A percentile compares a stretch with the other conserved stretches of the same genome.
Conservation (phyloP, 345 rosid genomes). For the Citrus unshiu region DNA sequence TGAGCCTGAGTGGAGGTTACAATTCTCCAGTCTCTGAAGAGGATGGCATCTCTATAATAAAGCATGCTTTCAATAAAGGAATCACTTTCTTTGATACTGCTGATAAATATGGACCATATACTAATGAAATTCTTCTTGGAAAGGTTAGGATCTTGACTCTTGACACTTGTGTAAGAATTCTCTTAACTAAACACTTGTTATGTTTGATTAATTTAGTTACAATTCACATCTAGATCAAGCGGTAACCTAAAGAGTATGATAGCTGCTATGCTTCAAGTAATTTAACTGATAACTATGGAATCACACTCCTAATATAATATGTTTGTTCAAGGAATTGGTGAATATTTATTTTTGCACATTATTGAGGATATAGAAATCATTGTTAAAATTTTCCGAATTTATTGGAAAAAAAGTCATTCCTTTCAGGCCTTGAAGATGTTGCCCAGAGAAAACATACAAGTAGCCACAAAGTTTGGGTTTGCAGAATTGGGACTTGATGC, state of each 20-base stretch:
- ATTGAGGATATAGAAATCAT: neutral
- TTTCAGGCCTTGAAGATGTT: constrained; percentile 24
- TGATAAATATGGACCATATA: constrained; percentile 27
- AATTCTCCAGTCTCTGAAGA: constrained; percentile 32
- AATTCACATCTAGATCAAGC: no score
- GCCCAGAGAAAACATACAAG: constrained; percentile 29
- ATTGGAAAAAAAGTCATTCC: neutral
- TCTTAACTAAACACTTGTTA: no score
- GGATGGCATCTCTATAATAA: constrained; percentile 27
- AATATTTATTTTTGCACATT: neutral
- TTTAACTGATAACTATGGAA: neutral
- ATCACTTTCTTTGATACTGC: constrained; percentile 37
- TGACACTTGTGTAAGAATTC: neutral
- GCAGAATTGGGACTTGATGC: neutral
- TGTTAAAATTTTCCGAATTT: neutral
- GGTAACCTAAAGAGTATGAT: neutral
- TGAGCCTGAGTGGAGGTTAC: constrained; percentile 23
- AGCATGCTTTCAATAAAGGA: constrained; percentile 25
- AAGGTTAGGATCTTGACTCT: constrained; percentile 12
- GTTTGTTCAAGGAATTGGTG: no score
- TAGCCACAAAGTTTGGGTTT: constrained; percentile 28
- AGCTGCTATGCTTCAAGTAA: neutral
- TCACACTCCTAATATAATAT: no score
- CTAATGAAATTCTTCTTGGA: constrained; percentile 33
- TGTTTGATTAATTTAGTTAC: no score